Evolutionary conservation across 192 early-diverging fungal species (phyloP).

Genomic region (Entomortierella lignicola): DNA sequence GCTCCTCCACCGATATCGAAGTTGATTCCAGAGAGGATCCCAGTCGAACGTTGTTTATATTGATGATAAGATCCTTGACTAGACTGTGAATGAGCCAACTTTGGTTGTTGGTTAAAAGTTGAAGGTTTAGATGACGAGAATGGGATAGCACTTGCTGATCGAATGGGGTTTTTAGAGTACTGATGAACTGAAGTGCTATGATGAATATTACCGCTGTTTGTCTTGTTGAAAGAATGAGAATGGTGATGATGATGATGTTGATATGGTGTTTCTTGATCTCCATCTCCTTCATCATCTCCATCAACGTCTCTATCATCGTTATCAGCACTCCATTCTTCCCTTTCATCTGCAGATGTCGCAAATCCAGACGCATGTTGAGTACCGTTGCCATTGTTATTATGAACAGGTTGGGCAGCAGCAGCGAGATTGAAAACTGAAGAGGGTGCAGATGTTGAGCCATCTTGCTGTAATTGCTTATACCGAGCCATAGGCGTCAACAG

Average conservation of each 20-base stretch:
- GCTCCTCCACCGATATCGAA: constrained; percentile 42
- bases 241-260: constrained; percentile 8
- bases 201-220: background rate
- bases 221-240: background rate
- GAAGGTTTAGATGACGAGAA: constrained; percentile 6
- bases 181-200: constrained; percentile 9
- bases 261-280: background rate
- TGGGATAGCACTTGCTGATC: constrained; percentile 38
- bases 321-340: constrained; percentile 52
- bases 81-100: constrained; percentile 1
- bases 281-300: constrained; percentile 25
- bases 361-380: constrained; percentile 23
- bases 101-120: background rate
- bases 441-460: constrained; percentile 41
- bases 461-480: constrained; percentile 43
- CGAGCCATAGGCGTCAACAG: constrained; percentile 40
- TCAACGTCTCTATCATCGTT: constrained; percentile 44
- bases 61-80: background rate
- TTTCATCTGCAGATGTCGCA: constrained; percentile 42
- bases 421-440: constrained; percentile 29
- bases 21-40: constrained; percentile 39
- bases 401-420: constrained; percentile 1
- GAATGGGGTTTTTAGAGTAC: constrained; percentile 21
- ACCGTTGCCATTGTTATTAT: background rate
- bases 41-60: constrained; percentile 43